Conservation (phyloP, 768 basidiomycete species). For the Kwoniella dejecticola region DNA sequence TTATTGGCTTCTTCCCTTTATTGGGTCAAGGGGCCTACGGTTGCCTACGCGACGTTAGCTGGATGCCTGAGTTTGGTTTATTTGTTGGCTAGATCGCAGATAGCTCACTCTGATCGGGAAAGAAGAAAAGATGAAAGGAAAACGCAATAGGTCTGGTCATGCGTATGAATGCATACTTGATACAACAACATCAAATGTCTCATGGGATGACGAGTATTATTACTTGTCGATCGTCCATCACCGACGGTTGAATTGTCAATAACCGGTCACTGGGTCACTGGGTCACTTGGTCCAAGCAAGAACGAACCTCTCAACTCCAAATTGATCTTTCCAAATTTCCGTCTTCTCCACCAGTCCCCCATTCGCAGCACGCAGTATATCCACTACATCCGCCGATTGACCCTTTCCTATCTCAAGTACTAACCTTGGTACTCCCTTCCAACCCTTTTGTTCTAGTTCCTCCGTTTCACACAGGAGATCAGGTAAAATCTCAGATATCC, state of each 20-base stretch:
- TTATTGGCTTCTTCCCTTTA: constrained; percentile 66
- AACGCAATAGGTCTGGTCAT: not conserved
- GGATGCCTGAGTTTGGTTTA: constrained; percentile 30
- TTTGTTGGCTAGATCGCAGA: constrained; percentile 1
- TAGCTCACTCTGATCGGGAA: no score
- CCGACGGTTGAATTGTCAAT: no score
- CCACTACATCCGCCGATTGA: constrained; percentile 68
- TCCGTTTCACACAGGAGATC: constrained; percentile 56
- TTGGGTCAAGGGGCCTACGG: constrained; percentile 52
- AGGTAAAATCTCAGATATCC: constrained; percentile 67
- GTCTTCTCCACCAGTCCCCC: constrained; percentile 58
- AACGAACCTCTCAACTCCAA: constrained; percentile 73
- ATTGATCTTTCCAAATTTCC: constrained; percentile 79
- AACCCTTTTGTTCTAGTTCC: constrained; percentile 9
- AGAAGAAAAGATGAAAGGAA: not conserved
- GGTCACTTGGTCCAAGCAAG: constrained; percentile 32
- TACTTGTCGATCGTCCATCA: no score
- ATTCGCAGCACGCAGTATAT: constrained; percentile 62
- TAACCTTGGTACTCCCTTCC: constrained; percentile 54
- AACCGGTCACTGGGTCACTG: no score
- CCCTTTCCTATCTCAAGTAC: constrained; percentile 78
- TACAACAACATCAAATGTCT: no score
- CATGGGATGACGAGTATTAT: no score
- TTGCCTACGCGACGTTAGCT: constrained; percentile 46
- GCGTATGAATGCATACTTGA: constrained; percentile 7